Evolutionary conservation across 345 rosid species (phyloP), one percentile per base, ranked within the genome.

Genomic region (Pugionium dolabratum): DNA sequence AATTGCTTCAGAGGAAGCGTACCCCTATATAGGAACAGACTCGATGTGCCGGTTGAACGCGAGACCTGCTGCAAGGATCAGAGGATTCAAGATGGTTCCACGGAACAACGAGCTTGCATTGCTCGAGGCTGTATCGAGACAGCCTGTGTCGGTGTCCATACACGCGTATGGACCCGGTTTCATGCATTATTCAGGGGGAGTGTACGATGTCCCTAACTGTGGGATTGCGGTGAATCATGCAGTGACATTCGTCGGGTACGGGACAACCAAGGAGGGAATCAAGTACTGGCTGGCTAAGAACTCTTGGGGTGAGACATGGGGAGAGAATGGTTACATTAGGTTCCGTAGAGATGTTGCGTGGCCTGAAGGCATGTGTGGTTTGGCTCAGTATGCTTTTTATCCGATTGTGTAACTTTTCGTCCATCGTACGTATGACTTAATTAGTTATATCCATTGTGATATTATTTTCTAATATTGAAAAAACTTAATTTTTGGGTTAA

Each of bases 221-320:
- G 80, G 78, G 31, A 54, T 39, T 6, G 49, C 30, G 1, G 73
- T 84, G 68, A 78, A 79, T 52, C 89, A 82, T 51, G 84, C 82
- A 42, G 80, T 82, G 10, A 62, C 78, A 1, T 67, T 76, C 36
- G 80, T 82, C 26, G 85, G 86, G 9, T 84, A 84, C 31, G 89
- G 89, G 8, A 76, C 59, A 2, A 62, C 64, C 40, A 69, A 40
- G 0, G 81, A 75, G 10, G 74, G 73, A 7, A 62, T 62, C 4
- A 70, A 84, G 54, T 86, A 79, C 42, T 84, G 91, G 89, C 28
- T 84, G 7, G 71, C 80, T 47, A 82, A 82, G 43, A 84, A 86
- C 48, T 86, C 91, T 1, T 85, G 91, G 88, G 86, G 85, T 2
- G 39, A 42, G 43, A 62, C 48, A 2, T 87, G 90, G 88, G 90